phyloP scores from a whole-genome alignment of 148 eudicot species.

The Chenopodium berlandieri region DNA sequence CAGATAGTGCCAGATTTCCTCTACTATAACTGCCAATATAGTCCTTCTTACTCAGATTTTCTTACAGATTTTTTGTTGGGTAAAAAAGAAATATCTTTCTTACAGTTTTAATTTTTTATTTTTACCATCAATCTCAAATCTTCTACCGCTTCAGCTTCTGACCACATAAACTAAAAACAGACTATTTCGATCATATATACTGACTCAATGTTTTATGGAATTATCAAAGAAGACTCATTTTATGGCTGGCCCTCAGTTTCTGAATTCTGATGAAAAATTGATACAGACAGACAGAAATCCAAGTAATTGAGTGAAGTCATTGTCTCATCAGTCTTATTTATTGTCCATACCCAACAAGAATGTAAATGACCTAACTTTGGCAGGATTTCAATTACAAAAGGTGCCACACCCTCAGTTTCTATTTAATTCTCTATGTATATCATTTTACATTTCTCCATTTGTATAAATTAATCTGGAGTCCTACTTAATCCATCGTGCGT shows the following conservation, averaged over 20 bases:
- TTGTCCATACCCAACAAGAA: conserved; percentile 1
- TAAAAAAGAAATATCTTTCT: too few relatives aligned
- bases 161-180: neutral
- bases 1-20: too few relatives aligned
- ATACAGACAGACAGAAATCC: neutral
- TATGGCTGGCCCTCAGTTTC: neutral
- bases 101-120: too few relatives aligned
- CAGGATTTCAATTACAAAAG: neutral
- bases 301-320: neutral
- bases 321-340: neutral
- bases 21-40: too few relatives aligned
- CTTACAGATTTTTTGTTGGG: too few relatives aligned
- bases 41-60: too few relatives aligned
- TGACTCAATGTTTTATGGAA: neutral
- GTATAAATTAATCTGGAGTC: neutral
- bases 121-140: neutral
- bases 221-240: neutral
- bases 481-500: too few relatives aligned
- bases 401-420: neutral
- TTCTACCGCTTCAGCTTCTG: neutral
- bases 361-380: neutral
- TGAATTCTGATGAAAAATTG: neutral
- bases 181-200: neutral
- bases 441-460: neutral
- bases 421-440: neutral